Percentiles rank a stretch among this genome's conserved stretches.
Conservation (phyloP, 2,329 filamentous ascomycete genomes). For the Tetracladium maxilliforme region DNA sequence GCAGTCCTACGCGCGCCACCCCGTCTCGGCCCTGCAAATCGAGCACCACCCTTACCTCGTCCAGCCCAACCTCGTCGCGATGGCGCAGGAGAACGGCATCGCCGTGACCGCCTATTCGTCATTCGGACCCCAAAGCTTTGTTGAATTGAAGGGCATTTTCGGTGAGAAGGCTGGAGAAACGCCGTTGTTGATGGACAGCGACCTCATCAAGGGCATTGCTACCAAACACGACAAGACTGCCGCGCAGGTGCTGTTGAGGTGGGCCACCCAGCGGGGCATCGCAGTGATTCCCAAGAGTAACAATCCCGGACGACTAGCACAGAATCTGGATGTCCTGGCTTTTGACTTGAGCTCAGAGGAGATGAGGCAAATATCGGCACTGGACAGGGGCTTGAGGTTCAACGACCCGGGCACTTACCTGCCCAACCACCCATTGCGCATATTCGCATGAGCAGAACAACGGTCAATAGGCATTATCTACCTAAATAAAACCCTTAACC, state of each 20-base stretch:
- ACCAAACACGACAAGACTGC: constrained; percentile 57
- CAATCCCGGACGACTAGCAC: constrained; percentile 27
- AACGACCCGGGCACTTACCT: constrained; percentile 38
- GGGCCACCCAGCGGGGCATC: constrained; percentile 64
- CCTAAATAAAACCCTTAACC: too few species aligned
- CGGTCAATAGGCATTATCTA: too few species aligned
- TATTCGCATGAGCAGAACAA: too few species aligned
- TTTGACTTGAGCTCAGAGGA: constrained; percentile 40
- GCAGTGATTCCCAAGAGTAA: constrained; percentile 52
- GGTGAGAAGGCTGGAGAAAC: constrained; percentile 32
- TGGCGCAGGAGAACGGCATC: constrained; percentile 41
- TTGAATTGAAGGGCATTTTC: constrained; percentile 57
- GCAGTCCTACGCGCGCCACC: constrained; percentile 39
- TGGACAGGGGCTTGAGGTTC: constrained; percentile 42
- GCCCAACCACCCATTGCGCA: too few species aligned
- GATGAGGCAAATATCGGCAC: constrained; percentile 35
- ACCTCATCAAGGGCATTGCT: constrained; percentile 48
- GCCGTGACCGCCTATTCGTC: constrained; percentile 53
- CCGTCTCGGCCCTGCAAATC: constrained; percentile 43
- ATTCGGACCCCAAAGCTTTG: constrained; percentile 61
- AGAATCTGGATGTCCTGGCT: constrained; percentile 40
- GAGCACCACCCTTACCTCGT: constrained; percentile 57
- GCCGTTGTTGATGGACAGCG: constrained; percentile 40
- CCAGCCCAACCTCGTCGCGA: constrained; percentile 38
- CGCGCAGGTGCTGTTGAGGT: constrained; percentile 71